Conservation (phyloP, 179 eudicot species). For the Sideroxylon spinosum region DNA sequence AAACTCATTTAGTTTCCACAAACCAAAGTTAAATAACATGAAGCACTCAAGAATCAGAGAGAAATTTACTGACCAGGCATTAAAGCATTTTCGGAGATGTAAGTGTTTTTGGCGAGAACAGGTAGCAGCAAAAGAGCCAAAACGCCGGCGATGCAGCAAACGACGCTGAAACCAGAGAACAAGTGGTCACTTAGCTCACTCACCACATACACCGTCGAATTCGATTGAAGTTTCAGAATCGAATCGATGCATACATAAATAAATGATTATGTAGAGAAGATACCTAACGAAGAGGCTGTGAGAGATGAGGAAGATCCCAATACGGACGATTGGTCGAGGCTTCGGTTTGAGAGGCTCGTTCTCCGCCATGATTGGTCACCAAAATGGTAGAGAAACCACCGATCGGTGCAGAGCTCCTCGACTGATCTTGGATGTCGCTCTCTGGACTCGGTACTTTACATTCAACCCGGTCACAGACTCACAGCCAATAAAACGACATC, state of each 20-base stretch:
- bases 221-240: neutral
- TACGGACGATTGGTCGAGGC: conserved; percentile 69
- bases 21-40: neutral
- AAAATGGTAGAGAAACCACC: neutral
- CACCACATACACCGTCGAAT: neutral
- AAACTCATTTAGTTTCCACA: neutral
- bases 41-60: neutral
- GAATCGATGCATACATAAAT: neutral
- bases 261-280: neutral
- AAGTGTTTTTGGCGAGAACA: conserved; percentile 80
- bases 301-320: conserved; percentile 59
- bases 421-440: neutral
- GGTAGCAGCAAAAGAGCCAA: conserved; percentile 75
- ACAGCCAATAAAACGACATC: neutral
- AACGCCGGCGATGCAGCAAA: conserved; percentile 70
- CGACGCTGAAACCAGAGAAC: conserved; percentile 38
- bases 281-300: conserved; percentile 70
- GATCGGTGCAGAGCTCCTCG: neutral
- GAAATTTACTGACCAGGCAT: conserved; percentile 64
- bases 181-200: neutral
- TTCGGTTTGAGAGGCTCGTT: conserved; percentile 20
- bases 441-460: neutral
- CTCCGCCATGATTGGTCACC: conserved; percentile 18
- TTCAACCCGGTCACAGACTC: neutral
- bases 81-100: conserved; percentile 88